Conservation (phyloP, 176 grass and related monocot genomes). For the Hsuehochloa calcarea region DNA sequence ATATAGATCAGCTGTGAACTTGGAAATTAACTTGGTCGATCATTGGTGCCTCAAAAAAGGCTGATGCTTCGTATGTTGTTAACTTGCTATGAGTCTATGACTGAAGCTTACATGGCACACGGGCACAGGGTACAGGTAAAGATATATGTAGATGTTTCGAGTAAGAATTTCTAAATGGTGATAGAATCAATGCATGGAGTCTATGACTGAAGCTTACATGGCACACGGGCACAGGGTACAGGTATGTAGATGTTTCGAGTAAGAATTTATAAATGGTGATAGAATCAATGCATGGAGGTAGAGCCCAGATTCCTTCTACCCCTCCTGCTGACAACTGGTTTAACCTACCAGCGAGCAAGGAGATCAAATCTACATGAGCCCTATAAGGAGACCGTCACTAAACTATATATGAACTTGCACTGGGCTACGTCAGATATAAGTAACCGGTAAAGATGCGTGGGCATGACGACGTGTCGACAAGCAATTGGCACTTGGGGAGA, state of each 20-base stretch:
- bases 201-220: slow-evolving; percentile 23
- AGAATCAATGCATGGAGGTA: not conserved
- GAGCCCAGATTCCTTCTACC: slow-evolving; percentile 29
- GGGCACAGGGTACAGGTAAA: not conserved
- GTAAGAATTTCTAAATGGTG: not conserved
- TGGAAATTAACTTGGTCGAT: not conserved
- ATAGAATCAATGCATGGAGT: not conserved
- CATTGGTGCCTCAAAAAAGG: slow-evolving; percentile 7
- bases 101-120: slow-evolving; percentile 21
- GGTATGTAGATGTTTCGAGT: no score
- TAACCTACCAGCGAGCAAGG: not conserved
- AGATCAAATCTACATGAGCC: slow-evolving; percentile 38
- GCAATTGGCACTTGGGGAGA: not conserved
- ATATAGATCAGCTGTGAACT: not conserved
- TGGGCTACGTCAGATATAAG: not conserved
- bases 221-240: not conserved
- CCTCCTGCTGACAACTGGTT: slow-evolving; percentile 13
- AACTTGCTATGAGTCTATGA: not conserved
- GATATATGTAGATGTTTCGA: not conserved
- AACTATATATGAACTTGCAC: not conserved
- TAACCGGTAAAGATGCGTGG: not conserved
- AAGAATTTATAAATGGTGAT: no score
- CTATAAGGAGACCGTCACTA: slow-evolving; percentile 31
- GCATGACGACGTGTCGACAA: slow-evolving; percentile 9
- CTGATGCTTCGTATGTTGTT: slow-evolving; percentile 1